Conservation (phyloP, 106 monocot genomes). For the Phalaenopsis equestris region DNA sequence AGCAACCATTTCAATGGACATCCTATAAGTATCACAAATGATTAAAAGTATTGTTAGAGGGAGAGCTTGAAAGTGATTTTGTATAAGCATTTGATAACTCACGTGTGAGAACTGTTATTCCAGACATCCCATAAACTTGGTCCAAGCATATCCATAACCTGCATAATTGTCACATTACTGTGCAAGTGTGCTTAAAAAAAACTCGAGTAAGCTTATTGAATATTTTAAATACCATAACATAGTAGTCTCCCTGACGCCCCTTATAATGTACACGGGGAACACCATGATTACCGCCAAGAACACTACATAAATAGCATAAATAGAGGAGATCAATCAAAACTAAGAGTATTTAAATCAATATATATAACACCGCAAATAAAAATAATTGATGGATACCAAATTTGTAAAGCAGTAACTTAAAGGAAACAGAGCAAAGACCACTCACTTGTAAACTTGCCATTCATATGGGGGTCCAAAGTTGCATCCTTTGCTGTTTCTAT, state of each 20-base stretch:
- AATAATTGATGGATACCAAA: too few relatives aligned
- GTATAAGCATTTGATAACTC: conserved; percentile 11
- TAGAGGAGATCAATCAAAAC: background rate
- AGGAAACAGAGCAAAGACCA: background rate
- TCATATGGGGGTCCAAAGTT: conserved; percentile 77
- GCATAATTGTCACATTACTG: conserved; percentile 2
- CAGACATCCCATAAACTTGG: conserved; percentile 90
- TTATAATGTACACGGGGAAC: conserved; percentile 86
- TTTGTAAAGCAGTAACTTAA: too few relatives aligned
- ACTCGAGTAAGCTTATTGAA: background rate
- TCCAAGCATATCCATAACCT: conserved; percentile 88
- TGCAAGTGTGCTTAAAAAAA: background rate
- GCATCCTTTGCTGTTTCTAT: conserved; percentile 79
- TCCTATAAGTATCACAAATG: conserved; percentile 23
- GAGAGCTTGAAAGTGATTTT: background rate
- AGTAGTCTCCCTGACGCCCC: conserved; percentile 79
- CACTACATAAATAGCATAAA: conserved; percentile 29
- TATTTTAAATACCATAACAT: conserved; percentile 63
- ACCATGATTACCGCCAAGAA: conserved; percentile 83
- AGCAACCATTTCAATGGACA: conserved; percentile 67
- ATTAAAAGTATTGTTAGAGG: background rate
- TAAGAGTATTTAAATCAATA: too few relatives aligned
- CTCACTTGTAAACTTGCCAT: conserved; percentile 89
- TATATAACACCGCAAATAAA: too few relatives aligned
- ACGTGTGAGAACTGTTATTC: conserved; percentile 67